Evolutionary conservation across 345 rosid species (phyloP).

Genomic region (Moringa oleifera): DNA sequence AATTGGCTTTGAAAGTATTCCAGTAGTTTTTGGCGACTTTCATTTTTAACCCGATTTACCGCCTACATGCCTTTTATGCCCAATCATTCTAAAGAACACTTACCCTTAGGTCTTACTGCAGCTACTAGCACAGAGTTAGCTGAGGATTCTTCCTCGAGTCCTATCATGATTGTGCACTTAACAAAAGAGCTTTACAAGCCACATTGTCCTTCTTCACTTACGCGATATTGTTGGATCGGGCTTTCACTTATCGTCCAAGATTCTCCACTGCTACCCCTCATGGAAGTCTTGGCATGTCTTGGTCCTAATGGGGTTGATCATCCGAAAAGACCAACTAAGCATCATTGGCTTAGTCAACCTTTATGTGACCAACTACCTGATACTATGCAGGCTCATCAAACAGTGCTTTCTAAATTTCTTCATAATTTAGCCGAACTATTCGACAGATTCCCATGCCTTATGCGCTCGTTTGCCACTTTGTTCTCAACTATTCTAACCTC

Average conservation of each 20-base stretch:
- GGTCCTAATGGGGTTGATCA: too few species aligned
- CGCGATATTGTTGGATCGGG: neutral
- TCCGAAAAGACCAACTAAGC: too few species aligned
- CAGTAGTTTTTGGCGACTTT: neutral
- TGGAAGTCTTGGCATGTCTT: neutral
- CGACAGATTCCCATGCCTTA: too few species aligned
- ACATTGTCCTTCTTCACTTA: neutral
- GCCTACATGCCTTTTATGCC: too few species aligned
- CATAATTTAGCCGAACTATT: too few species aligned
- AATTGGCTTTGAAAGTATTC: constrained; percentile 16
- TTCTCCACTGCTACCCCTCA: neutral
- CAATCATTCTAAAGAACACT: neutral
- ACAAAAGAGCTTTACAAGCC: neutral
- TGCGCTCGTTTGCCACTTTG: too few species aligned
- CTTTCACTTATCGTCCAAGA: neutral
- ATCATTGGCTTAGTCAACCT: too few species aligned
- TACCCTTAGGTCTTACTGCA: neutral
- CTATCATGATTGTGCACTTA: neutral
- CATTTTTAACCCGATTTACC: constrained; percentile 5
- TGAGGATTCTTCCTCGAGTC: neutral
- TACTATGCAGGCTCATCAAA: too few species aligned
- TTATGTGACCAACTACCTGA: too few species aligned
- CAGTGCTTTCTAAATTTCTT: too few species aligned
- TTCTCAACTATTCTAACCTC: neutral
- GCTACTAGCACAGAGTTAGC: neutral